Conservation (phyloP, 257 asterid species). For the Solanum corneliomulleri region DNA sequence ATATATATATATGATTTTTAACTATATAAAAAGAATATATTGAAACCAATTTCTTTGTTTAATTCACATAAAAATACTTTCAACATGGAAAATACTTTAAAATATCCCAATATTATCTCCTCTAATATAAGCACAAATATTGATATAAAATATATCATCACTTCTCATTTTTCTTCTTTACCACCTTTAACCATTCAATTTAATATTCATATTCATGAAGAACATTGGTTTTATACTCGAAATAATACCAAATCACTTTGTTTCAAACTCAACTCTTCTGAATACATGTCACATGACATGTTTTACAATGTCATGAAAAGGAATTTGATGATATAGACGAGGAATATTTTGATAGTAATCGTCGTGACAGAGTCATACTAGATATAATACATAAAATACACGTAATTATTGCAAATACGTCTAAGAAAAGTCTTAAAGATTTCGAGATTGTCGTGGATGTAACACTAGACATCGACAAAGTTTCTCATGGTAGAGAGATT, state of each 20-base stretch:
- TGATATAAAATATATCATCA: neutral
- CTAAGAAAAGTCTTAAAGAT: neutral
- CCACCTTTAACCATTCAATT: neutral
- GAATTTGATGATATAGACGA: neutral
- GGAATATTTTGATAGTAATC: neutral
- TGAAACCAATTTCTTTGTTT: neutral
- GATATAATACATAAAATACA: neutral
- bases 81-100: neutral
- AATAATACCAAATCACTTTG: neutral
- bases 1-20: too few species aligned
- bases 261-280: neutral
- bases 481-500: neutral
- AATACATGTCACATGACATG: neutral
- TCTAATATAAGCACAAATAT: neutral
- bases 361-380: neutral
- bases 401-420: neutral
- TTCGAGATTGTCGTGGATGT: neutral
- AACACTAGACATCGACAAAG: neutral
- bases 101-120: neutral
- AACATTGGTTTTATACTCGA: neutral
- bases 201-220: neutral
- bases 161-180: neutral
- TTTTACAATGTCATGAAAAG: neutral
- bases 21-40: neutral
- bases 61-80: neutral